Percentiles rank a stretch among this genome's conserved stretches.
phyloP scores from a whole-genome alignment of 1,284 basidiomycete genomes.

The Ganoderma lucidum region DNA sequence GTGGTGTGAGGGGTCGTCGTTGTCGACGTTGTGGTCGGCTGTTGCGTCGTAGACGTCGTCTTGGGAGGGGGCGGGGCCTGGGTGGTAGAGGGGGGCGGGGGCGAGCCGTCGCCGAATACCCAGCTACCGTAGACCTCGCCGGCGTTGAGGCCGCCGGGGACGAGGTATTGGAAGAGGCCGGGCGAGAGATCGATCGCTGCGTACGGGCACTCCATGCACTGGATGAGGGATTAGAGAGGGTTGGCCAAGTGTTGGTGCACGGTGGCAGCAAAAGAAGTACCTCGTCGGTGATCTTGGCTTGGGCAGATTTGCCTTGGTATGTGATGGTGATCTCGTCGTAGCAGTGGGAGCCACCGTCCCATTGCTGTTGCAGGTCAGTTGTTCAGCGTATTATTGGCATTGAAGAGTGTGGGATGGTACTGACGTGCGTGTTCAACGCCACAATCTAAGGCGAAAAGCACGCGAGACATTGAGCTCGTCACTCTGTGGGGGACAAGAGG shows the following conservation, averaged over 20 bases:
- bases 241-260: background rate
- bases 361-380: slow-evolving; percentile 20
- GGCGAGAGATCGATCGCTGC: slow-evolving; percentile 83
- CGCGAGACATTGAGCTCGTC: background rate
- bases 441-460: slow-evolving; percentile 21
- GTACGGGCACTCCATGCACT: slow-evolving; percentile 77
- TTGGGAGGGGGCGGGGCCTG: slow-evolving; percentile 9
- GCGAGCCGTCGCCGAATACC: slow-evolving; percentile 30
- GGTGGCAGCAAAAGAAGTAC: slow-evolving; percentile 24
- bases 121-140: slow-evolving; percentile 34
- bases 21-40: slow-evolving; percentile 25
- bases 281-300: slow-evolving; percentile 37
- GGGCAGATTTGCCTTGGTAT: slow-evolving; percentile 29
- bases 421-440: slow-evolving; percentile 31
- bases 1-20: slow-evolving; percentile 21
- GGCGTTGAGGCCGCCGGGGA: slow-evolving; percentile 41
- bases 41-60: slow-evolving; percentile 20
- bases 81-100: slow-evolving; percentile 19
- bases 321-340: slow-evolving; percentile 29
- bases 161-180: slow-evolving; percentile 74
- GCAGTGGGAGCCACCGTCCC: slow-evolving; percentile 32
- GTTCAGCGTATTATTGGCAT: background rate
- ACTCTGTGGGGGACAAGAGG: background rate
- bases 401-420: background rate
- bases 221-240: background rate